phyloP scores from a whole-genome alignment of 805 yeast species.

The Candida schatavii region DNA sequence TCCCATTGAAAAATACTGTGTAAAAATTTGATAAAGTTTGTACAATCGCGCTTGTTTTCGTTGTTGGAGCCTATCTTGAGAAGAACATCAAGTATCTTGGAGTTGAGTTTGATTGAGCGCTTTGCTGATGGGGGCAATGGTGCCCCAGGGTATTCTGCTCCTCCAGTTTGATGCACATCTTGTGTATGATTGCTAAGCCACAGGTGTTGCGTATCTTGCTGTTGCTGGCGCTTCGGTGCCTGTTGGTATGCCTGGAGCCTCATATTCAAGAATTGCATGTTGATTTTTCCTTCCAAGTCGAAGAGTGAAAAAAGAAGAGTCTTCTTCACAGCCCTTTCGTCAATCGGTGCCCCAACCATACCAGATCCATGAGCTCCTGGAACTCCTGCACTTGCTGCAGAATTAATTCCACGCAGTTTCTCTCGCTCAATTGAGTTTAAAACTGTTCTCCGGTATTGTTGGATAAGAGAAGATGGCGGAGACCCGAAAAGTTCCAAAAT shows the following conservation, averaged over 20 bases:
- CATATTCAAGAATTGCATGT: conserved; percentile 29
- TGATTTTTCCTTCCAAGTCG: conserved; percentile 37
- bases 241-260: conserved; percentile 16
- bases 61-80: conserved; percentile 17
- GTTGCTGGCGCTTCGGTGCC: neutral
- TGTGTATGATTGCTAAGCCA: conserved; percentile 7
- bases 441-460: conserved; percentile 37
- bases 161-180: neutral
- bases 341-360: conserved; percentile 22
- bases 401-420: conserved; percentile 8
- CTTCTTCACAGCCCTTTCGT: conserved; percentile 32
- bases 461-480: conserved; percentile 41
- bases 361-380: conserved; percentile 14
- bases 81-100: conserved; percentile 28
- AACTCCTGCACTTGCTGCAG: neutral
- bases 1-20: conserved; percentile 36
- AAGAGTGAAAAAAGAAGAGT: conserved; percentile 37
- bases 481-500: conserved; percentile 46
- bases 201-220: conserved; percentile 6
- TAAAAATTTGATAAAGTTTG: conserved; percentile 26
- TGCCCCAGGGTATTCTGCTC: neutral
- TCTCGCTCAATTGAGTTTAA: conserved; percentile 16
- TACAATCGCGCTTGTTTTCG: conserved; percentile 10
- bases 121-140: conserved; percentile 10
- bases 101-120: conserved; percentile 25